phyloP scores from a whole-genome alignment of 495 filamentous ascomycete genomes.

The Hypoxylon cercidicola region DNA sequence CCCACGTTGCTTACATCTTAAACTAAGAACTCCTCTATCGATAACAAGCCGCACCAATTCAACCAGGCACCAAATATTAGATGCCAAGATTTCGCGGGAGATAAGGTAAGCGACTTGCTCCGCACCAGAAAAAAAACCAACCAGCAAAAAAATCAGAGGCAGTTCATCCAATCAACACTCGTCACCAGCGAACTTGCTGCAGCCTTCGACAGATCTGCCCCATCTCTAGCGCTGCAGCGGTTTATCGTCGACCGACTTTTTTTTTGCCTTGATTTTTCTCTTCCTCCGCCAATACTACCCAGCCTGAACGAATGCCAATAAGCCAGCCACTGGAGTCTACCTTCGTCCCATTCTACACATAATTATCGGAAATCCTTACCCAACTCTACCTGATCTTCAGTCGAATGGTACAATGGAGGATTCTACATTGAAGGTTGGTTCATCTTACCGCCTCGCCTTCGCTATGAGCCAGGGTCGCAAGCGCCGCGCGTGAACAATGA shows the following conservation, averaged over 20 bases:
- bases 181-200: neutral
- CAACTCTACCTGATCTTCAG: neutral
- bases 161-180: constrained; percentile 36
- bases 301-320: neutral
- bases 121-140: constrained; percentile 45
- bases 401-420: constrained; percentile 44
- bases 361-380: neutral
- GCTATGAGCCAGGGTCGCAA: constrained; percentile 19
- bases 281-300: constrained; percentile 10
- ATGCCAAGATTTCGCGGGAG: constrained; percentile 46
- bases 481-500: constrained; percentile 7
- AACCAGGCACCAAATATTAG: neutral
- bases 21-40: constrained; percentile 4
- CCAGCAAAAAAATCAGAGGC: constrained; percentile 34
- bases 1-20: neutral
- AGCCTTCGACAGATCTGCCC: neutral
- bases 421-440: constrained; percentile 50
- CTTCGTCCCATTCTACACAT: neutral
- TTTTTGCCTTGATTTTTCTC: constrained; percentile 17
- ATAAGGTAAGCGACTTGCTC: constrained; percentile 40
- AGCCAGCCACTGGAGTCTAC: neutral
- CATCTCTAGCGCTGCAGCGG: constrained; percentile 7
- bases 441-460: constrained; percentile 15
- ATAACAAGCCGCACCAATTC: neutral
- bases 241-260: constrained; percentile 27